Base-by-base conservation (phyloP, 164 flowering plant genomes). In the Warburgia ugandensis region DNA sequence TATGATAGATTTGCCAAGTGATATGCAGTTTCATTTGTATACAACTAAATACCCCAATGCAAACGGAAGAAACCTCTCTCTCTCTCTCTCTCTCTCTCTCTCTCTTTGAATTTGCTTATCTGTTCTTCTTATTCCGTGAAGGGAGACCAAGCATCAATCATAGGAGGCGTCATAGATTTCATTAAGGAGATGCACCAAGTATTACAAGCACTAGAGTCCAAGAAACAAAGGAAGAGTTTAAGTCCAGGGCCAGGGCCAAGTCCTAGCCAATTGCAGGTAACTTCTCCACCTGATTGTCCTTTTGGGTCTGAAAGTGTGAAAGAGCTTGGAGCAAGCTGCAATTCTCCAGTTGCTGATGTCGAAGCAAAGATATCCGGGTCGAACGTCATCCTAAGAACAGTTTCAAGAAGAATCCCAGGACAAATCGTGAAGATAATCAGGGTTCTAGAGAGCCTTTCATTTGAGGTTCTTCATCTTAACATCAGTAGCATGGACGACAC, bases 71-170 rank as follows among this genome's bases (percentile, higher is more conserved):
- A n/a, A n/a, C n/a, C n/a, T n/a, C n/a, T n/a, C n/a, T n/a, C n/a
- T n/a, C n/a, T n/a, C n/a, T n/a, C n/a, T n/a, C n/a, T n/a, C n/a
- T n/a, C n/a, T n/a, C n/a, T n/a, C n/a, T n/a, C n/a, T n/a, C n/a
- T n/a, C n/a, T n/a, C n/a, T n/a, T 30, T 36, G 26, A 41, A 35
- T 1, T 28, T 4, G 5, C 4, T 20, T 31, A 32, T 23, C 37
- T 20, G 17, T 51, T 16, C 17, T 41, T 43, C 44, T 38, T 31
- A 20, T 39, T 29, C 17, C 42, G 41, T 59, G 3, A 28, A 88
- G 99, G 92, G 99, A 43, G 99, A 94, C 50, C 97, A 89, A 75
- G 99, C 99, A 43, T 94, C 99, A n/a, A 77, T 89, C 2, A 78
- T 94, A 35, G 94, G 81, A 3, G 99, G 99, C 3, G 99, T 73